Percentiles rank a stretch among this genome's conserved stretches.
Evolutionary conservation across 2,329 filamentous ascomycete genomes (phyloP).

Genomic region (Aspergillus pseudotamarii): DNA sequence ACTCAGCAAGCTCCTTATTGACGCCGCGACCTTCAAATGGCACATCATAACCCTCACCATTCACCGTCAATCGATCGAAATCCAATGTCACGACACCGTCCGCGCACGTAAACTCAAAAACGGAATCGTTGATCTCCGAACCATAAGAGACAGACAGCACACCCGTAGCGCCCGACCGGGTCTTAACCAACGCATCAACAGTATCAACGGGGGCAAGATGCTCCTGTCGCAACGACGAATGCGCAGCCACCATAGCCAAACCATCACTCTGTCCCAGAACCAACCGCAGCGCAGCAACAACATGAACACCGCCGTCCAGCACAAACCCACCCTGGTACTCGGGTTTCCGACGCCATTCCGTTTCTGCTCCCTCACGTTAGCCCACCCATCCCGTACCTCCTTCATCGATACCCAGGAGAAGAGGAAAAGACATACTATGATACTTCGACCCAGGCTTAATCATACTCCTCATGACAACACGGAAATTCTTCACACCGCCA

Average conservation of each 20-base stretch:
- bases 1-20: constrained; percentile 55
- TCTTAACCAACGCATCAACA: constrained; percentile 54
- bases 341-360: constrained; percentile 59
- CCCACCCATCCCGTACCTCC: neutral
- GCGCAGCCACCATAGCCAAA: constrained; percentile 51
- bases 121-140: constrained; percentile 51
- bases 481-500: constrained; percentile 55
- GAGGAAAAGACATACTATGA: constrained; percentile 40
- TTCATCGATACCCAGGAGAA: neutral
- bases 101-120: constrained; percentile 56
- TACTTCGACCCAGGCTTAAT: constrained; percentile 58
- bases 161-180: constrained; percentile 53
- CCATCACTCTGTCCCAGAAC: constrained; percentile 50
- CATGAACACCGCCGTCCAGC: constrained; percentile 62
- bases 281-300: constrained; percentile 54
- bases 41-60: constrained; percentile 45
- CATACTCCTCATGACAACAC: constrained; percentile 48
- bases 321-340: constrained; percentile 62
- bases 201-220: constrained; percentile 61
- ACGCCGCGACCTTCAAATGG: constrained; percentile 55
- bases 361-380: constrained; percentile 38
- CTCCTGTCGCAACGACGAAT: constrained; percentile 51
- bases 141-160: constrained; percentile 56
- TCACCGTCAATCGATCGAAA: constrained; percentile 39
- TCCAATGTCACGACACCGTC: constrained; percentile 53